Evolutionary conservation across 1,284 basidiomycete species (phyloP).

Genomic region (Boletellus dicymbophilus): DNA sequence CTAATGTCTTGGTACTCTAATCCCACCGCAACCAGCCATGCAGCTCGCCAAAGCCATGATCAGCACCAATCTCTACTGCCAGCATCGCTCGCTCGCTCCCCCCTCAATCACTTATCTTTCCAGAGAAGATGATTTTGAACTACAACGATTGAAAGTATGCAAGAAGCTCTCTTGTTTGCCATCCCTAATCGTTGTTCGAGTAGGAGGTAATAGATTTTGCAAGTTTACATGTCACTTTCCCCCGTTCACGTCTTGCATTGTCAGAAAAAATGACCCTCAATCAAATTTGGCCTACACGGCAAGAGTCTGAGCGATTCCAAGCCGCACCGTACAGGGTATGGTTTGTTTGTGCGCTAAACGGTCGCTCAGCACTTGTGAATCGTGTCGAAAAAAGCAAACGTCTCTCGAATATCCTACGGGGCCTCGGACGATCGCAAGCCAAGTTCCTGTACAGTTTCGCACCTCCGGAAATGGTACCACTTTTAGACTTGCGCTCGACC

Average conservation of each 20-base stretch:
- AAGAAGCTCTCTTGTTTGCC: constrained; percentile 16
- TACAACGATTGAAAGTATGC: constrained; percentile 3
- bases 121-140: constrained; percentile 8
- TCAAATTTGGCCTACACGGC: constrained; percentile 21
- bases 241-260: constrained; percentile 4
- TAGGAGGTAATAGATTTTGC: constrained; percentile 27
- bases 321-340: constrained; percentile 36
- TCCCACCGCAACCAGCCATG: constrained; percentile 34
- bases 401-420: constrained; percentile 1
- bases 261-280: constrained; percentile 35
- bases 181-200: constrained; percentile 19
- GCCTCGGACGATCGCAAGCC: constrained; percentile 6
- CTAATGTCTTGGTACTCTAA: constrained; percentile 36
- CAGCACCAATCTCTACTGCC: constrained; percentile 10
- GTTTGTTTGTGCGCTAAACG: constrained; percentile 25
- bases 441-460: constrained; percentile 14
- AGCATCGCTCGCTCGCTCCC: constrained; percentile 15
- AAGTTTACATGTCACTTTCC: too few species aligned
- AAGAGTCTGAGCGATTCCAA: constrained; percentile 34
- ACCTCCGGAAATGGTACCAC: background rate
- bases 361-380: constrained; percentile 14
- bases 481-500: constrained; percentile 12
- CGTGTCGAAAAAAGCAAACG: constrained; percentile 13
- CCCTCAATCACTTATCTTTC: constrained; percentile 5
- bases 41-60: constrained; percentile 23